These are phyloP conservation scores for Cokeromyces recurvatus DNA, from an alignment of 371 early-diverging fungal species.

Conservation along the genomic window DNA sequence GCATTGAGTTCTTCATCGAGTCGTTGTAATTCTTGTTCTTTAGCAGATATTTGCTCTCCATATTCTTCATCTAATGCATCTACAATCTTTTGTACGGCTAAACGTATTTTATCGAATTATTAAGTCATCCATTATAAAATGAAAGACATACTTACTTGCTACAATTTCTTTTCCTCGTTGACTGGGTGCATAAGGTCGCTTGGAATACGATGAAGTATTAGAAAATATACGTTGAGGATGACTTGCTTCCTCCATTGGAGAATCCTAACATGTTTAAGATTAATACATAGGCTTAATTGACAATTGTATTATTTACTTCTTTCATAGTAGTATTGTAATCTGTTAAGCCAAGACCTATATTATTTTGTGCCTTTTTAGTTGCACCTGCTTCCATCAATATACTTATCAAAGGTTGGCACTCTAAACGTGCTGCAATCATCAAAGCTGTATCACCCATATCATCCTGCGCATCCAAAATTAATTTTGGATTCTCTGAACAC, in stretches of 20 bases:
- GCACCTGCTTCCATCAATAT: constrained; percentile 81
- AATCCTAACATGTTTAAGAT: constrained; percentile 3
- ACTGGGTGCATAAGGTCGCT: constrained; percentile 24
- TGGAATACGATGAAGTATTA: constrained; percentile 8
- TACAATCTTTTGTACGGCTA: constrained; percentile 69
- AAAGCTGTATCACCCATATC: constrained; percentile 87
- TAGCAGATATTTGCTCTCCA: constrained; percentile 51
- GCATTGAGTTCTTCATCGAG: constrained; percentile 55
- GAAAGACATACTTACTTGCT: constrained; percentile 47
- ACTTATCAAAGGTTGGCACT: constrained; percentile 61
- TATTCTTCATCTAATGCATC: constrained; percentile 66
- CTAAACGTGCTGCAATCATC: constrained; percentile 79
- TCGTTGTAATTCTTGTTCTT: constrained; percentile 59
- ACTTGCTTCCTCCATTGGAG: constrained; percentile 6
- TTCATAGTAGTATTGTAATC: constrained; percentile 48
- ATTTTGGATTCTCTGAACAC: constrained; percentile 51
- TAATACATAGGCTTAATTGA: neutral
- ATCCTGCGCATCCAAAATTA: constrained; percentile 69
- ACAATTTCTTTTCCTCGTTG: constrained; percentile 52
- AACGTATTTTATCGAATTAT: neutral
- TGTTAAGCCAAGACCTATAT: constrained; percentile 60
- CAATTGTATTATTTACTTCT: constrained; percentile 6
- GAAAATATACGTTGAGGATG: neutral
- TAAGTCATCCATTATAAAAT: neutral
- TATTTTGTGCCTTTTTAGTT: constrained; percentile 32